Percentiles rank a stretch among this genome's conserved stretches.
These are phyloP conservation scores for Drosera capensis DNA, from an alignment of 148 eudicot species.

Conservation along the genomic window DNA sequence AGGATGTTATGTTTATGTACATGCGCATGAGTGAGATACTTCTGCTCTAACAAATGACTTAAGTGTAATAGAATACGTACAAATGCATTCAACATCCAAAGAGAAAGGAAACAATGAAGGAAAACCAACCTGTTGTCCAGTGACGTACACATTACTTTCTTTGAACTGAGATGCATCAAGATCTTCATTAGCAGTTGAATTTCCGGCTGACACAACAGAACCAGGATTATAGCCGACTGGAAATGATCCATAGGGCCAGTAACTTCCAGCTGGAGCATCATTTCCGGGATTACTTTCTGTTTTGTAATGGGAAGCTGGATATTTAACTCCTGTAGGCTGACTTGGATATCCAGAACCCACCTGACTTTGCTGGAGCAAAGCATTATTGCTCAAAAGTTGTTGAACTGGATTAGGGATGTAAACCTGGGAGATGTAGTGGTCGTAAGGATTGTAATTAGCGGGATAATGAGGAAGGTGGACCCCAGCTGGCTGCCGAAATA, in stretches of 20 bases:
- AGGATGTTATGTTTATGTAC: too few relatives aligned
- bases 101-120: slow-evolving; percentile 1
- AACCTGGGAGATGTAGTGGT: slow-evolving; percentile 53
- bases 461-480: slow-evolving; percentile 69
- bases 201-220: slow-evolving; percentile 36
- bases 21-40: too few relatives aligned
- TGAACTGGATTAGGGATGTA: slow-evolving; percentile 62
- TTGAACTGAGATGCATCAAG: slow-evolving; percentile 47
- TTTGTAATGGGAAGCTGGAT: slow-evolving; percentile 60
- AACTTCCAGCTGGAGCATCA: slow-evolving; percentile 43
- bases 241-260: slow-evolving; percentile 53
- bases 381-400: slow-evolving; percentile 53
- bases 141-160: slow-evolving; percentile 47
- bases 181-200: slow-evolving; percentile 53
- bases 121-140: slow-evolving; percentile 71
- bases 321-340: slow-evolving; percentile 36
- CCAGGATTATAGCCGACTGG: slow-evolving; percentile 35
- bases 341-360: slow-evolving; percentile 43
- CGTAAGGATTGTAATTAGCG: slow-evolving; percentile 55
- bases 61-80: background rate
- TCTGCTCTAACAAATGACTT: too few relatives aligned
- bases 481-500: slow-evolving; percentile 68
- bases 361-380: slow-evolving; percentile 69
- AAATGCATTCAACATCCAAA: background rate
- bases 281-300: slow-evolving; percentile 41